phyloP scores from a whole-genome alignment of 495 filamentous ascomycete species.

The Aspergillus nidulans region DNA sequence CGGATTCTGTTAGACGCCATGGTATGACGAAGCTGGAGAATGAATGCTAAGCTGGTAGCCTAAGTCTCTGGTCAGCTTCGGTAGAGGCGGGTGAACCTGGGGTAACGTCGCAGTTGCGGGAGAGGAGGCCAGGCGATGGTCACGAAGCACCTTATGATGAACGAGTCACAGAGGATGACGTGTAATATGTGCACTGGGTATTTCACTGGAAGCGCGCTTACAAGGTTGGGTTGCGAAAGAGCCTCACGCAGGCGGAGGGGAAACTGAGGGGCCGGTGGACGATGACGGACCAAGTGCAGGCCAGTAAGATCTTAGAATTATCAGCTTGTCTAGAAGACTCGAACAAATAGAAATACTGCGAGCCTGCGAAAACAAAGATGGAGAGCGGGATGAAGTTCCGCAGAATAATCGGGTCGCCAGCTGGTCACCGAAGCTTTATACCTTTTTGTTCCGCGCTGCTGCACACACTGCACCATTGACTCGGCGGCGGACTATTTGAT shows the following conservation, averaged over 20 bases:
- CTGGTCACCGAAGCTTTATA: neutral
- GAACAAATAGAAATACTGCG: neutral
- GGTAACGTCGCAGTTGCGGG: neutral
- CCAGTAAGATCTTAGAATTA: conserved; percentile 1
- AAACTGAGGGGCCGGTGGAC: conserved; percentile 4
- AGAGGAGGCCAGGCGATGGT: neutral
- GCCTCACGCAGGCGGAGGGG: conserved; percentile 12
- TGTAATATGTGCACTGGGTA: neutral
- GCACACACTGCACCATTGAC: neutral
- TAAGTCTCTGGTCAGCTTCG: neutral
- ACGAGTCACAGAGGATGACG: conserved; percentile 5
- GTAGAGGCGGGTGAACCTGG: neutral
- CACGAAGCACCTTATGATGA: neutral
- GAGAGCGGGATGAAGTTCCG: neutral
- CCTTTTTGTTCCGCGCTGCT: neutral
- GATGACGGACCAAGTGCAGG: neutral
- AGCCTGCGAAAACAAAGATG: neutral
- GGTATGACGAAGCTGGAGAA: neutral
- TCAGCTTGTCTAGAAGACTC: neutral
- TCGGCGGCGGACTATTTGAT: neutral
- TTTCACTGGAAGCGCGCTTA: neutral
- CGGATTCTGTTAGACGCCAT: conserved; percentile 79
- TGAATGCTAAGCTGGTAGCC: neutral
- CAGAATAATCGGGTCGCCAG: neutral
- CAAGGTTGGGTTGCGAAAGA: conserved; percentile 11